A percentile compares a stretch with the other conserved stretches of the same genome.
These are phyloP conservation scores for Venturia pyrina DNA, from an alignment of 2,329 filamentous ascomycete species.

Conservation along the genomic window DNA sequence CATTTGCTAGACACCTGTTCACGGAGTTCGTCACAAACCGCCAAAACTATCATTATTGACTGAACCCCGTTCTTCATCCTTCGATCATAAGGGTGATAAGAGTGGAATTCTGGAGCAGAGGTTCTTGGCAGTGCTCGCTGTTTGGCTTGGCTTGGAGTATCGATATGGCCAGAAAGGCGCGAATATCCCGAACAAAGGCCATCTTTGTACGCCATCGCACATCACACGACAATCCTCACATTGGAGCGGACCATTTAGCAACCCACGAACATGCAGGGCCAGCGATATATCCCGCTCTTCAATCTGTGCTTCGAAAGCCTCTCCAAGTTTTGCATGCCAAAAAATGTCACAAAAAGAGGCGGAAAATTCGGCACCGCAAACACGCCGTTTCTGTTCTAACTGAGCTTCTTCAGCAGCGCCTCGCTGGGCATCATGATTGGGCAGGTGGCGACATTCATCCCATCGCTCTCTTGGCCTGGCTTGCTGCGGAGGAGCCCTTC, in stretches of 20 bases:
- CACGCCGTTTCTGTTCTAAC: background rate
- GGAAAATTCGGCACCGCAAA: background rate
- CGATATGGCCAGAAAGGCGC: background rate
- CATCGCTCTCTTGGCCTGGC: slow-evolving; percentile 5
- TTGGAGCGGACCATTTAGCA: background rate
- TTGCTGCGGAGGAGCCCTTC: slow-evolving; percentile 7
- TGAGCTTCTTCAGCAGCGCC: background rate
- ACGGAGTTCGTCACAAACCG: background rate
- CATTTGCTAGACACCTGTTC: background rate
- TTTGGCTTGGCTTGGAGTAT: background rate
- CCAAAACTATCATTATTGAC: background rate
- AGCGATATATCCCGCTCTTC: background rate
- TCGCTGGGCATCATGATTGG: slow-evolving; percentile 5
- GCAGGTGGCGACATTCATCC: slow-evolving; percentile 4
- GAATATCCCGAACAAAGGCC: background rate
- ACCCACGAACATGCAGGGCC: background rate
- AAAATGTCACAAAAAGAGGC: background rate
- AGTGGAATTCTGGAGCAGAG: background rate
- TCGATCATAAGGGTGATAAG: background rate
- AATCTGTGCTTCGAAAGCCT: background rate
- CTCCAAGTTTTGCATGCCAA: background rate
- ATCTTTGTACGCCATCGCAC: background rate
- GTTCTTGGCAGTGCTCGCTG: too few relatives aligned
- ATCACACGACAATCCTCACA: background rate
- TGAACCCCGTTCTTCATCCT: background rate